Evolutionary conservation across 2,329 filamentous ascomycete species (phyloP), one percentile per base, ranked within the genome.

Genomic region (Dothistroma septosporum): DNA sequence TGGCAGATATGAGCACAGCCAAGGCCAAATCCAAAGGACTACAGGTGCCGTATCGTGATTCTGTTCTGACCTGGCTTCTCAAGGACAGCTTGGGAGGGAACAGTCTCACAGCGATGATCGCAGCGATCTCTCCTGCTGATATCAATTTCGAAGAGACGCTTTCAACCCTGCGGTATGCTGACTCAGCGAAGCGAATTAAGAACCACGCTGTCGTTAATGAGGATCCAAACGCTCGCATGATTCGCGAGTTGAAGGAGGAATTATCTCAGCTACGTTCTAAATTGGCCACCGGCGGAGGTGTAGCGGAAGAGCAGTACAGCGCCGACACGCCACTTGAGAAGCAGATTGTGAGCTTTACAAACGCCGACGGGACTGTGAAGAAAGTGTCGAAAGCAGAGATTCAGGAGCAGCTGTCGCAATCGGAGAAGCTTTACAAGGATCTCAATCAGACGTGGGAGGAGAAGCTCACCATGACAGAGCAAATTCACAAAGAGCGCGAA

Each of bases 61-160:
- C 91, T 72, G 87, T 99, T 54, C 79, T 99, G 67, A 99, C 94
- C 1, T 99, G 94, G 94, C 79, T 99, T 49, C 78, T 99, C 66
- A 99, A 99, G 74, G 95, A 99, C 75, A 97, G 93, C 4, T 79
- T 99, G 6, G 94, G 94, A 73, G 94, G 94, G 72, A 99, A 99
- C 82, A 97, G 93, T 75, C 93, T 97, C 90, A 99, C 94, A 24
- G 94, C 94, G 61, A 99, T 99, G 95, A 99, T 99, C 81, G 95
- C 94, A 55, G 93, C 93, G 56, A 97, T 99, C 73, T 97, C 92
- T 71, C 94, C 94, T 4, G 94, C 94, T 58, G 94, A 99, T 76
- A 97, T 97, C 79, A 99, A 99, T 77, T 97, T 96, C 73, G 94
- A 99, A 67, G 94, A 99, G 77, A 99, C 95, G 0, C 82, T 99